Conservation (phyloP, 2,329 filamentous ascomycete genomes). For the Drechmeria coniospora region DNA sequence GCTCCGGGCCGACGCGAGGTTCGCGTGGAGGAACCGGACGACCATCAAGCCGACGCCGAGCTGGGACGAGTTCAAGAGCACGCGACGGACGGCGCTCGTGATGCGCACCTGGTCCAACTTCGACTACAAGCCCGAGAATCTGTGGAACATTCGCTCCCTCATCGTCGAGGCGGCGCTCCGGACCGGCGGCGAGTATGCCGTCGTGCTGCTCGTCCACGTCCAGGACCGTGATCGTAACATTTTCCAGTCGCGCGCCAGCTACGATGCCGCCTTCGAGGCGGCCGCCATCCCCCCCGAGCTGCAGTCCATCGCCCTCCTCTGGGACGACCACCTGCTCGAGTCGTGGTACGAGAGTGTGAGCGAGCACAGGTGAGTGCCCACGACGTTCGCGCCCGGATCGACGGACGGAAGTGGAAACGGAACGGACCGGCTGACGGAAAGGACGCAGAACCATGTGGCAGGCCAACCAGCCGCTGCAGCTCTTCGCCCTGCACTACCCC, state of each 20-base stretch:
- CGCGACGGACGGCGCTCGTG: constrained; percentile 11
- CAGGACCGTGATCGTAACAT: constrained; percentile 40
- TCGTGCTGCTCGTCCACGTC: constrained; percentile 47
- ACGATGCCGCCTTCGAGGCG: constrained; percentile 31
- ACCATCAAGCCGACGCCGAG: constrained; percentile 4
- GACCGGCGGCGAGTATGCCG: constrained; percentile 47
- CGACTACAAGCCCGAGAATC: constrained; percentile 42
- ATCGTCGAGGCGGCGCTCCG: constrained; percentile 45
- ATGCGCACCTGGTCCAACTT: constrained; percentile 25
- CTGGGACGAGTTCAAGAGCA: constrained; percentile 14
- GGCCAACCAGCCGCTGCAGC: constrained; percentile 18
- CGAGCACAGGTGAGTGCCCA: constrained; percentile 20
- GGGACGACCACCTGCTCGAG: constrained; percentile 52
- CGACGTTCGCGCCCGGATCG: background rate
- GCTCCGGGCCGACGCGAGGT: constrained; percentile 6
- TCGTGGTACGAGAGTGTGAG: constrained; percentile 49
- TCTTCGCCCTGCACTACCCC: constrained; percentile 17
- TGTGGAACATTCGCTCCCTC: constrained; percentile 47
- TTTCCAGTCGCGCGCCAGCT: constrained; percentile 35
- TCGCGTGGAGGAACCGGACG: constrained; percentile 7
- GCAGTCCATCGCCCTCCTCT: constrained; percentile 51
- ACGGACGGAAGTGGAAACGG: no score
- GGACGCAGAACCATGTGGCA: constrained; percentile 15
- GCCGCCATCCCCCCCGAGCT: constrained; percentile 47
- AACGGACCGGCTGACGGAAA: background rate